Evolutionary conservation across 495 filamentous ascomycete species (phyloP).

Genomic region (Penicillium steckii): DNA sequence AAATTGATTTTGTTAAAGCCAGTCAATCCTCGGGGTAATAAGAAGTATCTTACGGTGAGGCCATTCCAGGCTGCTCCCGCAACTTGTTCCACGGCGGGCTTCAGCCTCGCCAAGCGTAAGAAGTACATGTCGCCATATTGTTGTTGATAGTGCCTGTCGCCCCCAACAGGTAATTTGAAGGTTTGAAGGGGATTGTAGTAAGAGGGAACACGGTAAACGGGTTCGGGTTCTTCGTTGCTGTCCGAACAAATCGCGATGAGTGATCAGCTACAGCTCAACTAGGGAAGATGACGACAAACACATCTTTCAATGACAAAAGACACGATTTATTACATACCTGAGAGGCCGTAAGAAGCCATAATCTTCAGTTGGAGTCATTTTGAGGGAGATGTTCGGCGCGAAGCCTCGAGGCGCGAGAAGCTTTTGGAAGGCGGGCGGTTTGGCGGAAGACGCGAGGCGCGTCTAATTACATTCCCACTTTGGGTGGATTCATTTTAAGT

Average conservation of each 20-base stretch:
- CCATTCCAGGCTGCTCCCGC: slow-evolving; percentile 75
- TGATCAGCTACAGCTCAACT: slow-evolving; percentile 17
- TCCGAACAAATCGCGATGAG: not conserved
- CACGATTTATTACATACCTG: slow-evolving; percentile 22
- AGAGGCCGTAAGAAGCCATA: slow-evolving; percentile 38
- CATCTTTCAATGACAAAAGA: not conserved
- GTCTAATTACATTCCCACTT: slow-evolving; percentile 33
- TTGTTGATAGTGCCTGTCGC: slow-evolving; percentile 80
- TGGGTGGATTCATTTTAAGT: slow-evolving; percentile 4
- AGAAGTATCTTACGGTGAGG: slow-evolving; percentile 49
- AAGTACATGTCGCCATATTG: slow-evolving; percentile 99
- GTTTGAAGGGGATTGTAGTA: slow-evolving; percentile 73
- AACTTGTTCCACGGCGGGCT: slow-evolving; percentile 73
- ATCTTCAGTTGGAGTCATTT: slow-evolving; percentile 30
- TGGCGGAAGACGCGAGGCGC: slow-evolving; percentile 24
- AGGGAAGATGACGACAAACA: not conserved
- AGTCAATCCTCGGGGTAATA: not conserved
- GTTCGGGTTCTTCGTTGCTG: slow-evolving; percentile 42
- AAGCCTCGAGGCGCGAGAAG: slow-evolving; percentile 1
- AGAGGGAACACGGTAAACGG: slow-evolving; percentile 51
- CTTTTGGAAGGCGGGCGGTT: slow-evolving; percentile 5
- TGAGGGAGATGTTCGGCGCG: slow-evolving; percentile 4
- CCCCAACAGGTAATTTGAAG: slow-evolving; percentile 66
- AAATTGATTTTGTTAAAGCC: not conserved
- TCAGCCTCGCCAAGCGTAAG: slow-evolving; percentile 81